These are phyloP conservation scores for Candida sakaeoensis DNA, from an alignment of 805 yeast species.

Conservation along the genomic window DNA sequence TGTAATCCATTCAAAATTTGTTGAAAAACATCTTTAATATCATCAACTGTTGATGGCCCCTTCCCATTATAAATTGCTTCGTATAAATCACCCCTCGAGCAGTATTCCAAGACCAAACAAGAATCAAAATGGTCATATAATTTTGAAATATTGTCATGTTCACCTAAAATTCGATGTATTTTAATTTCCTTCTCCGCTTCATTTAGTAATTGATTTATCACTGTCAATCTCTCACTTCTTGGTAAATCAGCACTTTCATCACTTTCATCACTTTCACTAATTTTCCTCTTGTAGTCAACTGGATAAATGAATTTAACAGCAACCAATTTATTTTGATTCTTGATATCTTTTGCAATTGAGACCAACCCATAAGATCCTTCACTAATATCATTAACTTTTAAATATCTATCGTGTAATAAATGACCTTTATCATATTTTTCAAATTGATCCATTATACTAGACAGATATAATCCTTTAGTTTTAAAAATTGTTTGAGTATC, in stretches of 20 bases:
- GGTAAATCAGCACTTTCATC: too few relatives aligned
- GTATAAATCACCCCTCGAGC: constrained; percentile 83
- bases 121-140: constrained; percentile 50
- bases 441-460: constrained; percentile 33
- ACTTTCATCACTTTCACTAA: constrained; percentile 9
- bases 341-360: constrained; percentile 74
- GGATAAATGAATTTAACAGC: constrained; percentile 86
- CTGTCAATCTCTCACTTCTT: constrained; percentile 16
- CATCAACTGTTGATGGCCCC: constrained; percentile 59
- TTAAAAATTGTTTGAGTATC: too few relatives aligned
- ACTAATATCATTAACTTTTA: constrained; percentile 69
- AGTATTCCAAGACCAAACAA: constrained; percentile 66
- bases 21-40: constrained; percentile 50
- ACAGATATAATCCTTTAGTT: not conserved
- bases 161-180: constrained; percentile 60
- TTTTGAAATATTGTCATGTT: constrained; percentile 42
- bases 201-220: constrained; percentile 31
- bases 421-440: constrained; percentile 35
- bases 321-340: constrained; percentile 46
- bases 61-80: constrained; percentile 66
- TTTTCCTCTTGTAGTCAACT: constrained; percentile 34
- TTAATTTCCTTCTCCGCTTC: constrained; percentile 70
- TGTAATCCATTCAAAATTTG: constrained; percentile 50
- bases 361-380: constrained; percentile 95
- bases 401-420: constrained; percentile 60